phyloP scores from a whole-genome alignment of 148 eudicot genomes.

The Chenopodium album region DNA sequence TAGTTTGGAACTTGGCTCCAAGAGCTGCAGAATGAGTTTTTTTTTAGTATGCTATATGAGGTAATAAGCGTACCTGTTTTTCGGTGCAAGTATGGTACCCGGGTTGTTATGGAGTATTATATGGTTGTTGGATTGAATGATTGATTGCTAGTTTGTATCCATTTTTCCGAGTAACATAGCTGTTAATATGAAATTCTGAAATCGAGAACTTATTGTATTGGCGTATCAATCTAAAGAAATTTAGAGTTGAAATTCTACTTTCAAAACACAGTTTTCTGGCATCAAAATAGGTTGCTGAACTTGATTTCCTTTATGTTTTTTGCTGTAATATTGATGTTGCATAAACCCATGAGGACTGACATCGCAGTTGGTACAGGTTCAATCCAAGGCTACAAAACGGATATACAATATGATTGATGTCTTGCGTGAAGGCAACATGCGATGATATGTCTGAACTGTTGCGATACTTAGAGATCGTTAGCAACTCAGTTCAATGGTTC shows the following conservation, averaged over 20 bases:
- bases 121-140: background rate
- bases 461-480: too few relatives aligned
- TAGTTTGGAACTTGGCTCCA: background rate
- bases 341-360: background rate
- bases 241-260: background rate
- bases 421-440: conserved; percentile 64
- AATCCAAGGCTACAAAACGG: conserved; percentile 60
- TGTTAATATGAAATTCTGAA: background rate
- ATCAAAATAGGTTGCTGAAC: background rate
- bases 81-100: background rate
- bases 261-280: background rate
- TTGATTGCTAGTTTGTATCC: background rate
- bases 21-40: too few relatives aligned
- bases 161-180: background rate
- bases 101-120: background rate
- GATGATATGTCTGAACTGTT: conserved; percentile 20
- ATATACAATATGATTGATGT: conserved; percentile 76
- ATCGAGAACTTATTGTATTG: background rate
- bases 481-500: background rate
- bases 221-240: background rate
- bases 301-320: background rate
- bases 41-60: background rate
- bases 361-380: conserved; percentile 45
- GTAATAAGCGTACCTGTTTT: background rate
- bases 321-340: background rate